phyloP scores from a whole-genome alignment of 345 rosid species.

The Dimocarpus longan region DNA sequence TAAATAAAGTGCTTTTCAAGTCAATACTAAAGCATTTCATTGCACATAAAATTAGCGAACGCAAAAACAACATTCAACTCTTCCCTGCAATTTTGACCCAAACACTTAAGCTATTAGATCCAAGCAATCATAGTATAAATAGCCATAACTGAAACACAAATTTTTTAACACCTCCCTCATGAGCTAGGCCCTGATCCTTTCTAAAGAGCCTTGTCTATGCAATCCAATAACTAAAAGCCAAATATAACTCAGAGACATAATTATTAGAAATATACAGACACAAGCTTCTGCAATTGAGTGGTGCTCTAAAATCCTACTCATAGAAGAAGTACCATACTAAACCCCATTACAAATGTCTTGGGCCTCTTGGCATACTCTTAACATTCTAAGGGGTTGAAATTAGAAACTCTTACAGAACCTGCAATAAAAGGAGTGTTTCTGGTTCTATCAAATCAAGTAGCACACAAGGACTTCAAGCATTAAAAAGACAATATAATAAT shows the following conservation, averaged over 20 bases:
- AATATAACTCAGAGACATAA: conserved; percentile 1
- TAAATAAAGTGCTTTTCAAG: neutral
- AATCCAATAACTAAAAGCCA: neutral
- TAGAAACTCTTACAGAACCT: neutral
- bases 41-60: neutral
- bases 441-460: neutral
- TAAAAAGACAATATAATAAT: neutral
- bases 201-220: neutral
- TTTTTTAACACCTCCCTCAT: neutral
- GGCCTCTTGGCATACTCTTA: neutral
- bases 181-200: neutral
- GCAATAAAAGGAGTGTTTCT: neutral
- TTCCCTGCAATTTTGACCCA: neutral
- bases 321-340: neutral
- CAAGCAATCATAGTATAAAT: neutral
- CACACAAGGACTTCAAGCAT: conserved; percentile 5
- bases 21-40: neutral
- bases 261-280: neutral
- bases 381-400: neutral
- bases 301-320: neutral
- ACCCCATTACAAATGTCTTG: neutral
- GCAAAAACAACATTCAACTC: neutral
- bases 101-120: neutral
- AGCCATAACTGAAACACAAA: neutral
- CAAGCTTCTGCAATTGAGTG: neutral